These are phyloP conservation scores for Aspergillus glaucus DNA, from an alignment of 2,329 filamentous ascomycete genomes.

Conservation along the genomic window DNA sequence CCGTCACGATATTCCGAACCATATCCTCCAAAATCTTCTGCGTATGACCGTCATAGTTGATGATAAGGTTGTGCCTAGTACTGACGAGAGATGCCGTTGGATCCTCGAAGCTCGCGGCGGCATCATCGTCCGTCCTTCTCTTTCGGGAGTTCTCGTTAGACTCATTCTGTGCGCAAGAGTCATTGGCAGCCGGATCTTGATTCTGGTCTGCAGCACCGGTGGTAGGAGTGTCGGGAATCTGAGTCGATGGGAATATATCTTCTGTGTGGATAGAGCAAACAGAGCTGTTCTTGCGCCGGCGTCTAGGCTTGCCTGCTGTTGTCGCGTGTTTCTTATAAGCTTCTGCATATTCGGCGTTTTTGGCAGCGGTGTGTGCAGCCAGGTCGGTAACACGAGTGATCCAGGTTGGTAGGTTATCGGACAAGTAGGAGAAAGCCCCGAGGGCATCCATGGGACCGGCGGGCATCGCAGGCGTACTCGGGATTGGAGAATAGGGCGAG, in stretches of 20 bases:
- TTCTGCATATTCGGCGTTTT: slow-evolving; percentile 38
- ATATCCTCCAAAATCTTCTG: slow-evolving; percentile 76
- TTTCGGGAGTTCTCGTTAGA: slow-evolving; percentile 26
- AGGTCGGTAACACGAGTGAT: slow-evolving; percentile 37
- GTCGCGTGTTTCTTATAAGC: slow-evolving; percentile 34
- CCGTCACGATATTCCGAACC: slow-evolving; percentile 73
- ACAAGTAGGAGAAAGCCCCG: slow-evolving; percentile 39
- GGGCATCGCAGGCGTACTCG: not conserved
- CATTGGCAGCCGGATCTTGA: slow-evolving; percentile 1
- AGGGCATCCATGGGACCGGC: slow-evolving; percentile 34
- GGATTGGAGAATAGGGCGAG: not conserved
- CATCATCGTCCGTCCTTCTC: slow-evolving; percentile 25
- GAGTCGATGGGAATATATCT: slow-evolving; percentile 9
- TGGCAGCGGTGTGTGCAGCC: slow-evolving; percentile 33
- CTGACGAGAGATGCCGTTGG: slow-evolving; percentile 50
- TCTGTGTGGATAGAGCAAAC: slow-evolving; percentile 36
- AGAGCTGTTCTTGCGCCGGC: slow-evolving; percentile 38
- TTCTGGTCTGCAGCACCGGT: not conserved
- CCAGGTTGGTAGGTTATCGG: slow-evolving; percentile 42
- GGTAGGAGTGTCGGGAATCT: not conserved
- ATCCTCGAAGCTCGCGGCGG: slow-evolving; percentile 26
- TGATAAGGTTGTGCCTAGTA: slow-evolving; percentile 68
- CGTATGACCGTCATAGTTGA: slow-evolving; percentile 88
- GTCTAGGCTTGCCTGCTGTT: slow-evolving; percentile 15
- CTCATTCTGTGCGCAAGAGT: slow-evolving; percentile 4